Conservation (phyloP, 164 flowering plant species). For the Tinospora cordifolia region DNA sequence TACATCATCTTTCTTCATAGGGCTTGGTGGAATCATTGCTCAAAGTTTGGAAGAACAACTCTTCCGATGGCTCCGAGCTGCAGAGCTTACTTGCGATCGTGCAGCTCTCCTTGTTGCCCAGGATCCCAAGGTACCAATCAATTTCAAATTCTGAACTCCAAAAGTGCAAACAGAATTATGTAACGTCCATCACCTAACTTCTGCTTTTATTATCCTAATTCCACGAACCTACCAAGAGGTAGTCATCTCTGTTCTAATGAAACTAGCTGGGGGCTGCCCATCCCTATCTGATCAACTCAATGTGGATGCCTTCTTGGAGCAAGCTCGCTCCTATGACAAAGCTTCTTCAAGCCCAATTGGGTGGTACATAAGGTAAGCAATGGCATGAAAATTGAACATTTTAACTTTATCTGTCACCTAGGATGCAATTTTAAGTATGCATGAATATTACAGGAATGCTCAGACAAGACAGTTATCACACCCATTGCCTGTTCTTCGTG, state of each 20-base stretch:
- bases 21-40: constrained; percentile 83
- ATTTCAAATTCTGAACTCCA: not conserved
- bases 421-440: not conserved
- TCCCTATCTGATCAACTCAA: constrained; percentile 90
- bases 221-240: constrained; percentile 67
- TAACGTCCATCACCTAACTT: not conserved
- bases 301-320: constrained; percentile 96
- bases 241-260: constrained; percentile 94
- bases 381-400: not conserved
- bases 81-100: constrained; percentile 94
- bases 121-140: constrained; percentile 72
- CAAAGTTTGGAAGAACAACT: constrained; percentile 79
- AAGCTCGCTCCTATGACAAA: constrained; percentile 95
- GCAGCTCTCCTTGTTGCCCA: constrained; percentile 97
- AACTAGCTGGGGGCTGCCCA: constrained; percentile 94
- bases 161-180: too few species aligned
- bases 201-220: constrained; percentile 12
- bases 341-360: constrained; percentile 93
- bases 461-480: constrained; percentile 95
- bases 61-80: constrained; percentile 91
- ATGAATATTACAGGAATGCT: constrained; percentile 63
- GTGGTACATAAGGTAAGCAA: constrained; percentile 78
- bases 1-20: constrained; percentile 24
- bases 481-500: constrained; percentile 91
- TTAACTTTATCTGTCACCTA: not conserved